A percentile compares a stretch with the other conserved stretches of the same genome.
These are phyloP conservation scores for Hapsidospora chrysogenum DNA, from an alignment of 495 filamentous ascomycete genomes.

Conservation along the genomic window DNA sequence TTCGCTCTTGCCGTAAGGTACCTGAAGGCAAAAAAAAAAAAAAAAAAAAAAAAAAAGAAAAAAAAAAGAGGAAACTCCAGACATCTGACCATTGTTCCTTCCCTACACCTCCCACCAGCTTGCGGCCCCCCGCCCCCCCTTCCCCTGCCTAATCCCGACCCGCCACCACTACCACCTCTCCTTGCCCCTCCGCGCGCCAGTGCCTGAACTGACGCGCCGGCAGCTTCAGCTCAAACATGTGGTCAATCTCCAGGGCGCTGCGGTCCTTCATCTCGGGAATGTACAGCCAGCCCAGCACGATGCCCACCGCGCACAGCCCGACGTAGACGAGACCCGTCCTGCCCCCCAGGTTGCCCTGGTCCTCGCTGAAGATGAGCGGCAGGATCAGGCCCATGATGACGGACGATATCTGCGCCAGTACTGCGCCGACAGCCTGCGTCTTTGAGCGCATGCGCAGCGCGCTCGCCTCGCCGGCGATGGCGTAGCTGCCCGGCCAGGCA, in stretches of 20 bases:
- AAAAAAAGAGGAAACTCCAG: too few relatives aligned
- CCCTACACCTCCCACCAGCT: too few relatives aligned
- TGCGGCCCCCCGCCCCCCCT: too few relatives aligned
- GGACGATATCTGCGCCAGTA: constrained; percentile 7
- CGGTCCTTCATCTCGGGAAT: constrained; percentile 5
- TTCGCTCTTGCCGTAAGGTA: too few relatives aligned
- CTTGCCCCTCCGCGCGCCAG: not conserved
- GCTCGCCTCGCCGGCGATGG: constrained; percentile 11
- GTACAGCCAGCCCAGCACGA: constrained; percentile 1
- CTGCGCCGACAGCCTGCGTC: constrained; percentile 10
- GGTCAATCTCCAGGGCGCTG: constrained; percentile 1
- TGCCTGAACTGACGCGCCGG: not conserved
- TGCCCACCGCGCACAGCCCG: not conserved
- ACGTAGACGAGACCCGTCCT: constrained; percentile 14
- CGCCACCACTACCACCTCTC: too few relatives aligned
- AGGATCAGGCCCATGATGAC: constrained; percentile 10
- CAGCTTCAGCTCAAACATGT: constrained; percentile 1
- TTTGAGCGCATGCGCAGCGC: constrained; percentile 12
- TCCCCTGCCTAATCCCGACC: too few relatives aligned
- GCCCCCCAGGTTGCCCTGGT: constrained; percentile 12
- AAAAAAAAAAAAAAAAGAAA: too few relatives aligned
- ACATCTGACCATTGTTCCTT: too few relatives aligned
- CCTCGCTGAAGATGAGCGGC: constrained; percentile 14
- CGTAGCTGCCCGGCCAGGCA: constrained; percentile 8
- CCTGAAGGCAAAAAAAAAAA: too few relatives aligned